phyloP scores from a whole-genome alignment of 345 rosid species.

The Capsella bursapastoris region DNA sequence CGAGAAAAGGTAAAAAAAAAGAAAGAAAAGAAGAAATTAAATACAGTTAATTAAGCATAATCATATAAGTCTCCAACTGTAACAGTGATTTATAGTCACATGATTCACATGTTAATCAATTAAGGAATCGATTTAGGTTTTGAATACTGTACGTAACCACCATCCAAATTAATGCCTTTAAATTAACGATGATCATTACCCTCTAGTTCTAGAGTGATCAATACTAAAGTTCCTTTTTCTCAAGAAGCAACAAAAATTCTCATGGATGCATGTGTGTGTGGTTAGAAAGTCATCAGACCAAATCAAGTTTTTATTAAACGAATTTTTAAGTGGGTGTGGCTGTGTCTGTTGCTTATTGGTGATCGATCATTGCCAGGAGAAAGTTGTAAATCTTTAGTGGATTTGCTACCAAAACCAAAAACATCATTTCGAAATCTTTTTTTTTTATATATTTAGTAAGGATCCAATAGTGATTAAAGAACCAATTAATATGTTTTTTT shows the following conservation, averaged over 20 bases:
- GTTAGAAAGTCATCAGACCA: constrained; percentile 22
- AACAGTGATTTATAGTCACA: constrained; percentile 22
- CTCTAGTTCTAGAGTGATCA: constrained; percentile 13
- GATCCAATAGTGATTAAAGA: constrained; percentile 4
- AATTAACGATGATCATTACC: constrained; percentile 15
- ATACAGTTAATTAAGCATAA: constrained; percentile 21
- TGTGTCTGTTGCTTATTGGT: constrained; percentile 1
- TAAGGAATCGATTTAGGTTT: constrained; percentile 18
- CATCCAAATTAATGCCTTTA: constrained; percentile 22
- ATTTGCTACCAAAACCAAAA: constrained; percentile 33
- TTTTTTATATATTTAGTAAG: neutral
- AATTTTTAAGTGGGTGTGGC: constrained; percentile 26
- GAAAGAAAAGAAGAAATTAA: no score
- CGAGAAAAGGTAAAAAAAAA: neutral
- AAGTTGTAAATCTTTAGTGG: constrained; percentile 37
- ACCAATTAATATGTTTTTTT: neutral
- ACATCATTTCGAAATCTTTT: constrained; percentile 24
- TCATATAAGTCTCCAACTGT: constrained; percentile 22
- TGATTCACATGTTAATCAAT: constrained; percentile 28
- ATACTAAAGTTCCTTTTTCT: neutral
- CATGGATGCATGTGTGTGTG: constrained; percentile 8
- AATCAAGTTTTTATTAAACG: constrained; percentile 15
- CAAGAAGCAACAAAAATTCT: neutral
- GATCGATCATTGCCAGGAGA: constrained; percentile 31
- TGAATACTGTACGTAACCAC: constrained; percentile 31